A percentile compares a stretch with the other conserved stretches of the same genome.
phyloP scores from a whole-genome alignment of 768 basidiomycete genomes.

The Leucocoprinus leucothites region DNA sequence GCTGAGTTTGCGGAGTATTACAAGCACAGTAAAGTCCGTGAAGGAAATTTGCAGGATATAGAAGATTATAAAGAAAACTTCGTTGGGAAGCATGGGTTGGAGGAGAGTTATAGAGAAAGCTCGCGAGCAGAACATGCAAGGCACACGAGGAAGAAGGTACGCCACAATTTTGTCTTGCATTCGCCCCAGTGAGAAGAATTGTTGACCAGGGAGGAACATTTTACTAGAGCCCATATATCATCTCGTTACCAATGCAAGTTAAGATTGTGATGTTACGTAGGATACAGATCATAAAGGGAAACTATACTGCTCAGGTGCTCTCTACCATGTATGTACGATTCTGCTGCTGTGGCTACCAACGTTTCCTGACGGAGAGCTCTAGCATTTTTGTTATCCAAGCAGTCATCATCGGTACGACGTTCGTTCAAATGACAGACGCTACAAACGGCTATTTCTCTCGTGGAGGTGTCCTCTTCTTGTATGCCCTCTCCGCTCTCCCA shows the following conservation, averaged over 20 bases:
- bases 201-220: not conserved
- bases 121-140: slow-evolving; percentile 50
- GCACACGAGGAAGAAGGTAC: slow-evolving; percentile 30
- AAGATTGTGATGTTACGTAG: slow-evolving; percentile 39
- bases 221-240: slow-evolving; percentile 33
- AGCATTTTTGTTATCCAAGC: slow-evolving; percentile 32
- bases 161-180: not conserved
- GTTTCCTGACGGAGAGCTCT: not conserved
- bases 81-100: slow-evolving; percentile 40
- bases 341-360: not conserved
- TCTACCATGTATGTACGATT: slow-evolving; percentile 20
- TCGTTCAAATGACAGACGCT: slow-evolving; percentile 46
- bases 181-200: not conserved
- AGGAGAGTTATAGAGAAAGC: slow-evolving; percentile 39
- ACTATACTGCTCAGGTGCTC: slow-evolving; percentile 26
- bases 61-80: slow-evolving; percentile 41
- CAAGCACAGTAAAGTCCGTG: slow-evolving; percentile 20
- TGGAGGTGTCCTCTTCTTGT: slow-evolving; percentile 74
- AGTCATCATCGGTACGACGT: slow-evolving; percentile 57
- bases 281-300: slow-evolving; percentile 38
- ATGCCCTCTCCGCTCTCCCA: slow-evolving; percentile 18
- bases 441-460: slow-evolving; percentile 66
- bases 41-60: slow-evolving; percentile 35
- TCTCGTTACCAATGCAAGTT: slow-evolving; percentile 40
- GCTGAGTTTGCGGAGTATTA: slow-evolving; percentile 43